Evolutionary conservation across 345 rosid species (phyloP).

Genomic region (Cochlearia excelsa): DNA sequence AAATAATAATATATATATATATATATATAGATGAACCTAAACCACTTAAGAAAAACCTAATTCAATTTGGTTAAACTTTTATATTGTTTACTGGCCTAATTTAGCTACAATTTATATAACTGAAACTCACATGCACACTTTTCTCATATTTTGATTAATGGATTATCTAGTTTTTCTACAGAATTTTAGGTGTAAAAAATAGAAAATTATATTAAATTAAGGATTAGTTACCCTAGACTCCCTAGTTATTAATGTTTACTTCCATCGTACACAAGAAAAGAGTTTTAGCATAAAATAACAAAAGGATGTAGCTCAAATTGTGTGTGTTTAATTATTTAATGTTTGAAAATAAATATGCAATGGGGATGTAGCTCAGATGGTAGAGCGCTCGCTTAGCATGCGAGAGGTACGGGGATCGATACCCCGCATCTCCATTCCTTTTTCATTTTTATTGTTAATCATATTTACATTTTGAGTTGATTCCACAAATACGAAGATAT

Average conservation of each 20-base stretch:
- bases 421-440: slow-evolving; percentile 70
- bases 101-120: slow-evolving; percentile 11
- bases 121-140: slow-evolving; percentile 24
- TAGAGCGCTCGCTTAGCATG: slow-evolving; percentile 82
- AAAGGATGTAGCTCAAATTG: no score
- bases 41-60: slow-evolving; percentile 34
- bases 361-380: slow-evolving; percentile 42
- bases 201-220: no score
- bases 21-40: slow-evolving; percentile 27
- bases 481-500: no score
- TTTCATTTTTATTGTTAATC: background rate
- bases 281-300: no score
- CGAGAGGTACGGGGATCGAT: slow-evolving; percentile 88
- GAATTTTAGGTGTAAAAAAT: no score
- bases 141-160: slow-evolving; percentile 2
- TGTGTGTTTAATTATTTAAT: no score
- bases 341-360: no score
- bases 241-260: no score
- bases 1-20: background rate
- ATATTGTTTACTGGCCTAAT: slow-evolving; percentile 32
- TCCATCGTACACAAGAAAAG: no score
- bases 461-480: no score
- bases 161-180: no score
- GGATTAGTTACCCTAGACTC: no score
- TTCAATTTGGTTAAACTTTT: slow-evolving; percentile 25